Evolutionary conservation across 148 eudicot genomes (phyloP), one percentile per base, ranked within the genome.

Genomic region (Nepenthes gracilis): DNA sequence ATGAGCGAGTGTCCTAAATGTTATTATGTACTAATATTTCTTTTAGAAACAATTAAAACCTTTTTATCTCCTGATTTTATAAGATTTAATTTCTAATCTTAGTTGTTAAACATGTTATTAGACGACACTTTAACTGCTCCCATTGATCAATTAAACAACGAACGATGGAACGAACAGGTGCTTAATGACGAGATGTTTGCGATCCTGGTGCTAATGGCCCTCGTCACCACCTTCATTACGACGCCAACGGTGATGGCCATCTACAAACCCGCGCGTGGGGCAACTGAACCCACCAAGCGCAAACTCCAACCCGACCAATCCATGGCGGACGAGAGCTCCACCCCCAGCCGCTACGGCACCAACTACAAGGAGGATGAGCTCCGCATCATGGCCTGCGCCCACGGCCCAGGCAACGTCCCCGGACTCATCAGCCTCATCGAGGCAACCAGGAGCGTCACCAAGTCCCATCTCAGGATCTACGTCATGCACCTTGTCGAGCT

Each of bases 151-250:
- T 54, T 54, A 2, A 34, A 54, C 23, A 54, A 40, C 8, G 45
- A 40, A 40, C 1, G 2, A 3, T 23, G 32, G 57, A 15, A 4
- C 47, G 5, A 12, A 55, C 80, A 85, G 91, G 91, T 85, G 9
- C 57, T 85, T 7, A 85, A 85, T 60, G 91, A 85, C 56, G 79
- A 80, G 59, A 77, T 80, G 67, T 85, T 85, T 38, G 91, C 91
- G 4, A 80, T 85, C 36, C 62, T 85, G 61, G 91, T 82, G 2
- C 47, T 85, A 34, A 85, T 85, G 91, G 91, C 91, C 1, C 72
- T 85, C 37, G 73, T 85, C 66, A 85, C 86, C 6, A 85, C 90
- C 8, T 85, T 85, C 68, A 79, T 85, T 53, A 82, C 90, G 1
- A 82, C 86, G 1, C 90, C 90, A n/a, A 45, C 70, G 1, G 86